Evolutionary conservation across 257 asterid genomes (phyloP), one percentile per base, ranked within the genome.

Genomic region (Paulownia fortunei): DNA sequence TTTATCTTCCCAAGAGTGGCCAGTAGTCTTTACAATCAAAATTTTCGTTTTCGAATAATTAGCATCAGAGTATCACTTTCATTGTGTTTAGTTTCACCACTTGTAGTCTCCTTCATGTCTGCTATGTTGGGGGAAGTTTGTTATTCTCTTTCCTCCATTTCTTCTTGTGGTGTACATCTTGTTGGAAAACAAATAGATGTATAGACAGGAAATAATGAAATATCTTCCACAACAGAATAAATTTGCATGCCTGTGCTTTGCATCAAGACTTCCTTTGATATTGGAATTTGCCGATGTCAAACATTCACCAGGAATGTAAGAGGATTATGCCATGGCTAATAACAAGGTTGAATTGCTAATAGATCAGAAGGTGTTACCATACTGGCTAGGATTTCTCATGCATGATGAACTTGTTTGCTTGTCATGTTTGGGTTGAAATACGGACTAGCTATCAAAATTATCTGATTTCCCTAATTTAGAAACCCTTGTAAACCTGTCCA

Each of bases 31-130:
- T 4, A 19, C 41, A 41, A 36, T 72, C 36, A 6, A 3, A 19
- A 12, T 55, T 18, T 42, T 41, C 23, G 0, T 46, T 63, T 69
- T 61, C 12, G 26, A 32, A 55, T 27, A 54, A 44, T 34, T 62
- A 41, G 56, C 78, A 39, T 44, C 24, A 44, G n/a, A 8, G 34
- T 39, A 46, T 44, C 26, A 56, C 42, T 69, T 68, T 51, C 10
- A 67, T 13, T 30, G 24, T 58, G 49, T 64, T 26, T 68, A 39
- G 62, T 52, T 73, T 65, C 27, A 61, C 39, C 54, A 76, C 12
- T 56, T 51, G 18, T 76, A 26, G 11, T 13, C 61, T 39, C 23
- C 23, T 52, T 60, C 39, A 51, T 42, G 34, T 19, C 24, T 80
- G 61, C 27, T 47, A 27, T 44, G 24, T 30, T 44, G 27, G 74